Evolutionary conservation across 257 asterid species (phyloP).

Genomic region (Cordia subcordata): DNA sequence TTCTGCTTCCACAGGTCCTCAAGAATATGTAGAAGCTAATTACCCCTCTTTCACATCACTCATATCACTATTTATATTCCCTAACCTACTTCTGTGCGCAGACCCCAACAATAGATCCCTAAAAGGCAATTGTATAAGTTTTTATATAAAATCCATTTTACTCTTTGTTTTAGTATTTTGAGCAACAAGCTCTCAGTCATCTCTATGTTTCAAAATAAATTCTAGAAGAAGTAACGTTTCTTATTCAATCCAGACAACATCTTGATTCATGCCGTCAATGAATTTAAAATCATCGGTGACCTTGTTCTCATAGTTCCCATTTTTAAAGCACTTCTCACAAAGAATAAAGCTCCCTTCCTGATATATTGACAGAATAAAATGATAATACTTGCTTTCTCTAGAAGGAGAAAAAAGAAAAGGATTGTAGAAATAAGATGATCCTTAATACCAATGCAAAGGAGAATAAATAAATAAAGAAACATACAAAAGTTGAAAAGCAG

Average conservation of each 20-base stretch:
- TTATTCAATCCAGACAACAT: slow-evolving; percentile 71
- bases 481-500: no score
- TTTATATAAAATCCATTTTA: slow-evolving; percentile 82
- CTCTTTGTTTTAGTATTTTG: slow-evolving; percentile 68
- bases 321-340: slow-evolving; percentile 76
- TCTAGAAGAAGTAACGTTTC: slow-evolving; percentile 84
- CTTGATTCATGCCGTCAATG: slow-evolving; percentile 34
- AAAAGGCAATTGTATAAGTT: slow-evolving; percentile 83
- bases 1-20: slow-evolving; percentile 32
- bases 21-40: slow-evolving; percentile 29
- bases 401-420: no score
- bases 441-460: not conserved
- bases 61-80: slow-evolving; percentile 34
- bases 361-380: slow-evolving; percentile 16
- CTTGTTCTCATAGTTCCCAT: slow-evolving; percentile 50
- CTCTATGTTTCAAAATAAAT: slow-evolving; percentile 86
- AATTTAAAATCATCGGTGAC: slow-evolving; percentile 60
- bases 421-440: not conserved
- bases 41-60: slow-evolving; percentile 27
- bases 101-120: slow-evolving; percentile 79
- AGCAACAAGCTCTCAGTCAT: slow-evolving; percentile 89
- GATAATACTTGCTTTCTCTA: slow-evolving; percentile 7
- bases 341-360: slow-evolving; percentile 54
- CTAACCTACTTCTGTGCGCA: slow-evolving; percentile 31
- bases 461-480: no score